Evolutionary conservation across 1,139 yeast genomes (phyloP), one percentile per base, ranked within the genome.

Genomic region (Hansenula sp.): DNA sequence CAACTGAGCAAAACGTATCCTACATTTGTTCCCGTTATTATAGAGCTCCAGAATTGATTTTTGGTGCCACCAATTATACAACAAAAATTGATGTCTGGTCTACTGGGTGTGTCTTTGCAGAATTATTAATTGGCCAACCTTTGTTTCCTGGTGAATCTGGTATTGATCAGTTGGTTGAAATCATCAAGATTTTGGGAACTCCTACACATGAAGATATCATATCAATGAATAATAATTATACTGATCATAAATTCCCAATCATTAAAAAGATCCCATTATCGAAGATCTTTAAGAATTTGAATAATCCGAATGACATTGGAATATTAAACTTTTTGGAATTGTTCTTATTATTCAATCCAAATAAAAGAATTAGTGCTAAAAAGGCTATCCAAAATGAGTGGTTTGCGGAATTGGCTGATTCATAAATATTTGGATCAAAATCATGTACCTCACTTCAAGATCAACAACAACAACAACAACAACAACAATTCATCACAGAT

Each of bases 31-130:
- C 98, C 25, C 77, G 99, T 59, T 93, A 91, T 68, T 93, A 93
- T 68, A 77, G 99, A 50, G 98, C 99, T 11, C 96, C 96, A 1
- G 96, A 88, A 64, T 76, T 88, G 58, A 88, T 88, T 47, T 89
- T 88, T 66, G 96, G 96, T 19, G 94, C 96, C 12, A 84, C 93
- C 9, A 86, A 87, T 64, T 88, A 88, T 66, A 89, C 99, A n/a
- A 90, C 97, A 36, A 91, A 91, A 66, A 93, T 93, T 55, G 99
- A 93, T 65, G 82, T 93, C 45, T 93, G 99, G 99, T 88, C 96
- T 17, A 91, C 96, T 12, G 97, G 96, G 18, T 93, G 99, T 70
- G 99, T 93, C 33, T 90, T 93, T 89, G 98, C 98, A 5, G 99
- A 93, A 67, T 72, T 93, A 59, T 80, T 91, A 55, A 76, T 93